These are phyloP conservation scores for Monosporozyma servazzii DNA, from an alignment of 805 yeast genomes.

Conservation along the genomic window DNA sequence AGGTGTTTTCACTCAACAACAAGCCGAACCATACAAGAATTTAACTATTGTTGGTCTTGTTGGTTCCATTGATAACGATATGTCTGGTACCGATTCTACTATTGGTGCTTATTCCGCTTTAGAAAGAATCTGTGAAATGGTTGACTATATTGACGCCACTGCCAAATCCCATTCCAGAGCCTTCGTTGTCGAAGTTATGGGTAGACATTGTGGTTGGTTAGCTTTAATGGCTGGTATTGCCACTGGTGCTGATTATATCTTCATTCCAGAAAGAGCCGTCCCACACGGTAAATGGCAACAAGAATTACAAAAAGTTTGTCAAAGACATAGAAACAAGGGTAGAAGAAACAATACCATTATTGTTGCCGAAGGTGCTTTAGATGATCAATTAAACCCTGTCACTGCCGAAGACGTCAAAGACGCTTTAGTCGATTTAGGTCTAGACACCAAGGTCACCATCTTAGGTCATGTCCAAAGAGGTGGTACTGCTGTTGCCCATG, in stretches of 20 bases:
- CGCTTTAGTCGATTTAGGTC: conserved; percentile 71
- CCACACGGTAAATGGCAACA: conserved; percentile 65
- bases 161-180: conserved; percentile 97
- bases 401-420: conserved; percentile 73
- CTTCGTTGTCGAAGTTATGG: conserved; percentile 97
- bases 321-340: conserved; percentile 75
- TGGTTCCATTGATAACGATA: conserved; percentile 96
- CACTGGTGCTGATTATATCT: conserved; percentile 88
- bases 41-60: conserved; percentile 89
- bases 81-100: conserved; percentile 94
- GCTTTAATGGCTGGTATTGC: conserved; percentile 97
- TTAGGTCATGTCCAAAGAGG: conserved; percentile 98
- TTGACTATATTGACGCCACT: conserved; percentile 95
- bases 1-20: conserved; percentile 47
- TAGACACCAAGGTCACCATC: conserved; percentile 91
- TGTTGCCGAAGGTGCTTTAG: conserved; percentile 97
- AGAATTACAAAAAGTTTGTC: conserved; percentile 65
- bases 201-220: conserved; percentile 98
- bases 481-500: conserved; percentile 95
- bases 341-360: conserved; percentile 91
- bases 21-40: conserved; percentile 53
- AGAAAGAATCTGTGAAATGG: conserved; percentile 85
- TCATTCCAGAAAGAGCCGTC: conserved; percentile 93
- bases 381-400: conserved; percentile 69
- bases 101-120: conserved; percentile 94